These are phyloP conservation scores for Didymellaceae sp. DNA, from an alignment of 2,329 filamentous ascomycete species.

Conservation along the genomic window DNA sequence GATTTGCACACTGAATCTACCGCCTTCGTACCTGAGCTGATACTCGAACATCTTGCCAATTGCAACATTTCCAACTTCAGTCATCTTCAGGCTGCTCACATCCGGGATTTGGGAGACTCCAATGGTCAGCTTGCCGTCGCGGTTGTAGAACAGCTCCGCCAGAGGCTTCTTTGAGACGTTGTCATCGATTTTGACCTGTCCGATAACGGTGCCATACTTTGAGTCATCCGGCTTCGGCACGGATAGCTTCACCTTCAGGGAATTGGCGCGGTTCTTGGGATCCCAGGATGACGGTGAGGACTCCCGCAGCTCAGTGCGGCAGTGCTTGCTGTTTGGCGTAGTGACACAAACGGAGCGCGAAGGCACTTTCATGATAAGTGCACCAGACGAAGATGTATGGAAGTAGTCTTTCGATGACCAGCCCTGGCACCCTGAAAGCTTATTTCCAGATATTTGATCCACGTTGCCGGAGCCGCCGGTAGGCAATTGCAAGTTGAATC, in stretches of 20 bases:
- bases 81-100: conserved; percentile 41
- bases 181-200: conserved; percentile 50
- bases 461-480: conserved; percentile 39
- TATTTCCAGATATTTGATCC: conserved; percentile 35
- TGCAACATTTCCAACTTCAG: conserved; percentile 41
- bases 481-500: conserved; percentile 51
- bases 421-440: conserved; percentile 48
- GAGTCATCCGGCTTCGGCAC: conserved; percentile 44
- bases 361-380: conserved; percentile 51
- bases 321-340: conserved; percentile 52
- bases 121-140: conserved; percentile 44
- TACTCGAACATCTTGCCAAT: conserved; percentile 48
- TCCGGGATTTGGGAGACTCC: conserved; percentile 49
- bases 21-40: conserved; percentile 48
- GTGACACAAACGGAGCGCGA: conserved; percentile 50
- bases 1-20: conserved; percentile 35
- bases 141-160: conserved; percentile 50
- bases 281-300: conserved; percentile 39
- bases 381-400: conserved; percentile 35
- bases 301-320: conserved; percentile 54
- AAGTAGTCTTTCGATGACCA: conserved; percentile 47
- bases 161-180: conserved; percentile 50
- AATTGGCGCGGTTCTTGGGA: conserved; percentile 43
- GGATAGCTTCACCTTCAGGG: conserved; percentile 40
- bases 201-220: conserved; percentile 48